Conservation (phyloP, 352 stramenopile species). For the Peronosclerospora sorghi region DNA sequence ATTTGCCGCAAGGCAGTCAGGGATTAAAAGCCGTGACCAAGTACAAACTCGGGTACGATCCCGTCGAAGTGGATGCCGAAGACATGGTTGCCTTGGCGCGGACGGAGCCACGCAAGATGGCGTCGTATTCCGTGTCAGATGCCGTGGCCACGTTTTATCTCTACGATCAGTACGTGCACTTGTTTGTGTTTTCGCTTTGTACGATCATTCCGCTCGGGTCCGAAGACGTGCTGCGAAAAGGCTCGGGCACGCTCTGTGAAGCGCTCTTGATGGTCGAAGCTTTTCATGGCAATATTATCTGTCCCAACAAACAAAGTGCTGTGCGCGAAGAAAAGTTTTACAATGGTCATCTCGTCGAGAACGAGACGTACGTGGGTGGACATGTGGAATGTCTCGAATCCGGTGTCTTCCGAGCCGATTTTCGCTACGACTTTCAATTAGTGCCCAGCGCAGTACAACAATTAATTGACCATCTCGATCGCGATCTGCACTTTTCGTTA, state of each 20-base stretch:
- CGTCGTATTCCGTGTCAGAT: conserved; percentile 99
- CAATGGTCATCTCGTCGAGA: conserved; percentile 94
- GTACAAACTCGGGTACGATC: conserved; percentile 98
- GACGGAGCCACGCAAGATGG: conserved; percentile 95
- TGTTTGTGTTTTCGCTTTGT: conserved; percentile 99
- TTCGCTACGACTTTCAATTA: conserved; percentile 95
- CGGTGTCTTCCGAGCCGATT: conserved; percentile 96
- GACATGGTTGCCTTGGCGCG: conserved; percentile 95
- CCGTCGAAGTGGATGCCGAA: conserved; percentile 96
- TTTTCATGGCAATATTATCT: conserved; percentile 93
- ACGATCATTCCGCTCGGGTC: conserved; percentile 97
- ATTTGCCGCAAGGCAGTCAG: conserved; percentile 95
- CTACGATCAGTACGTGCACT: conserved; percentile 99
- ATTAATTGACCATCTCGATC: conserved; percentile 95
- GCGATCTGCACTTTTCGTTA: conserved; percentile 94
- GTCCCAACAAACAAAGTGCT: conserved; percentile 96
- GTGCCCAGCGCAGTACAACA: conserved; percentile 89
- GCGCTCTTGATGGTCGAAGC: conserved; percentile 98
- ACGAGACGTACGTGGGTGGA: conserved; percentile 98
- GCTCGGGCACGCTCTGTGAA: conserved; percentile 96
- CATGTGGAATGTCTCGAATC: conserved; percentile 99
- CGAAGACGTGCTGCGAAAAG: conserved; percentile 97
- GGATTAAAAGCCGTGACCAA: conserved; percentile 99
- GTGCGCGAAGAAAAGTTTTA: conserved; percentile 70
- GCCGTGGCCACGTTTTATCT: conserved; percentile 99